Percentiles rank a stretch among this genome's conserved stretches.
phyloP scores from a whole-genome alignment of 495 filamentous ascomycete species.

The Choiromyces venosus region DNA sequence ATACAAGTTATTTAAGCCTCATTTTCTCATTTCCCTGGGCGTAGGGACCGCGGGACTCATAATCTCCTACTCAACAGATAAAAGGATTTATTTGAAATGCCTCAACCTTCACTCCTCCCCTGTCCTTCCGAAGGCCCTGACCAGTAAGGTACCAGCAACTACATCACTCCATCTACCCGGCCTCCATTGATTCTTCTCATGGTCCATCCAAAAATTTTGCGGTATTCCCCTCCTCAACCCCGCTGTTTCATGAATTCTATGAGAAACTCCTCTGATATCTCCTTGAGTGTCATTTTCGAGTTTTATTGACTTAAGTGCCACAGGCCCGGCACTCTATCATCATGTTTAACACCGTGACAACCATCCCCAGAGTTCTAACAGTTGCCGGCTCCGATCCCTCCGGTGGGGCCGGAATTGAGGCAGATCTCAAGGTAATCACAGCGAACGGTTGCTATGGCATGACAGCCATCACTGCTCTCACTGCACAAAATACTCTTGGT shows the following conservation, averaged over 20 bases:
- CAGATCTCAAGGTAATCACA: conserved; percentile 90
- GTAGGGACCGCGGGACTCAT: not conserved
- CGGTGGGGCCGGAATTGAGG: conserved; percentile 89
- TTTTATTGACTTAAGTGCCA: not conserved
- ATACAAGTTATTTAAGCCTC: not conserved
- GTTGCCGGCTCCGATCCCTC: conserved; percentile 85
- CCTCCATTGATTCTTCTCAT: not conserved
- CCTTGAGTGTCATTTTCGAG: not conserved
- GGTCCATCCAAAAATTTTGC: not conserved
- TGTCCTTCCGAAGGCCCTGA: not conserved
- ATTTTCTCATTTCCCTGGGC: not conserved
- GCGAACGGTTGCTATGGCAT: conserved; percentile 91
- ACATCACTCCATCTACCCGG: not conserved
- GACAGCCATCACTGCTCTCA: conserved; percentile 92
- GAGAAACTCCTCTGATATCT: not conserved
- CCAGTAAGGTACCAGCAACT: not conserved
- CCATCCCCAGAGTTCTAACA: conserved; percentile 55
- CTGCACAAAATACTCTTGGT: conserved; percentile 85
- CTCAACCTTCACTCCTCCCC: not conserved
- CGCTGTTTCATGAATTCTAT: not conserved
- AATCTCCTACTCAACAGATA: not conserved
- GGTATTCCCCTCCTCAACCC: not conserved
- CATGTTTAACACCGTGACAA: conserved; percentile 3
- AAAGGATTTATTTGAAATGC: not conserved
- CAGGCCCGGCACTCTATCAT: not conserved